These are phyloP conservation scores for Aspergillus oerlinghausenensis DNA, from an alignment of 2,329 filamentous ascomycete species.

Conservation along the genomic window DNA sequence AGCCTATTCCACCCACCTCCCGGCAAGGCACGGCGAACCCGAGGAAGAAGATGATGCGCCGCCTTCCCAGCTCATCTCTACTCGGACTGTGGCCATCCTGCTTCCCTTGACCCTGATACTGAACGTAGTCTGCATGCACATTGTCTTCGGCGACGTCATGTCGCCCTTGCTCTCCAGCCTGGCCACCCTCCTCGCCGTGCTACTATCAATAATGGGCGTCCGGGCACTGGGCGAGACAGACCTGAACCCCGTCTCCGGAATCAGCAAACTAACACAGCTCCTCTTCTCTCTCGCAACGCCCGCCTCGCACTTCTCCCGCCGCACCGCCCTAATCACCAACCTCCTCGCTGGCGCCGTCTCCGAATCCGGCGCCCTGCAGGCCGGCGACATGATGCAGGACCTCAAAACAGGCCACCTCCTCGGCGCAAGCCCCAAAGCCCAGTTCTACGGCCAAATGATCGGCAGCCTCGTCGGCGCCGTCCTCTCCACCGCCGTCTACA, in stretches of 20 bases:
- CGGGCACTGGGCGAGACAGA: constrained; percentile 75
- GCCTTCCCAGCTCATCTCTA: constrained; percentile 72
- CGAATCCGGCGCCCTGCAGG: constrained; percentile 82
- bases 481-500: constrained; percentile 80
- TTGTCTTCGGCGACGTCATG: constrained; percentile 78
- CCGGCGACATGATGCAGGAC: constrained; percentile 94
- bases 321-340: constrained; percentile 83
- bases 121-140: constrained; percentile 75
- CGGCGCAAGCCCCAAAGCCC: constrained; percentile 85
- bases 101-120: constrained; percentile 71
- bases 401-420: constrained; percentile 93
- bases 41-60: constrained; percentile 71
- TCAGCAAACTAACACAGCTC: constrained; percentile 92
- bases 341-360: constrained; percentile 86
- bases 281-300: constrained; percentile 86
- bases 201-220: constrained; percentile 61
- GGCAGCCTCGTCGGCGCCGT: constrained; percentile 82
- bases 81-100: constrained; percentile 66
- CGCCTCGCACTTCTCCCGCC: constrained; percentile 69
- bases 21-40: background rate
- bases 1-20: constrained; percentile 5
- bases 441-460: constrained; percentile 95
- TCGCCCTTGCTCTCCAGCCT: constrained; percentile 70
- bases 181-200: constrained; percentile 77
- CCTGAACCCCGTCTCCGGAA: constrained; percentile 91